Conservation (phyloP, 2,329 filamentous ascomycete species). For the Pseudovirgaria hyperparasitica region DNA sequence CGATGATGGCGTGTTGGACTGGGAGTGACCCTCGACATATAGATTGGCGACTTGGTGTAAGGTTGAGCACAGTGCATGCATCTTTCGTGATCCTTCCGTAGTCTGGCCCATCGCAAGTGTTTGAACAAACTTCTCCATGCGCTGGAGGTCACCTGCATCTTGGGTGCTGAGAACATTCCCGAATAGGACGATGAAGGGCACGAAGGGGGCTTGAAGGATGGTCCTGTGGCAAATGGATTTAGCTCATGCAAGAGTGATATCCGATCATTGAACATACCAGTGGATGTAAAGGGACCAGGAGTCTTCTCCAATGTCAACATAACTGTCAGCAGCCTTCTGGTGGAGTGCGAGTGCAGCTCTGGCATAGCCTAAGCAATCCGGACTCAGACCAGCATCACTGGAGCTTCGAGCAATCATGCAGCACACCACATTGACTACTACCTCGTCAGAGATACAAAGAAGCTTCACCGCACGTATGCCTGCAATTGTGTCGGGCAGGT, state of each 20-base stretch:
- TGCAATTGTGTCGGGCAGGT: no score
- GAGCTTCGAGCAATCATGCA: no score
- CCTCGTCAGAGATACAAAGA: no score
- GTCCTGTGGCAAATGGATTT: constrained; percentile 12
- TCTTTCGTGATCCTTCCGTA: constrained; percentile 44
- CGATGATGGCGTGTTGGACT: not conserved
- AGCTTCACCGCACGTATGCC: no score
- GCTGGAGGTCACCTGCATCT: constrained; percentile 37
- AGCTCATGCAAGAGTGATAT: not conserved
- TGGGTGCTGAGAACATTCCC: constrained; percentile 40
- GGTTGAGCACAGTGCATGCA: constrained; percentile 49
- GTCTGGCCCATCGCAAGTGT: constrained; percentile 40
- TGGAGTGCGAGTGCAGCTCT: constrained; percentile 19
- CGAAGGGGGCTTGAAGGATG: constrained; percentile 33
- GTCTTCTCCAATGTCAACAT: constrained; percentile 17
- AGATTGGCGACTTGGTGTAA: constrained; percentile 48
- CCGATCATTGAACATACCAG: constrained; percentile 13
- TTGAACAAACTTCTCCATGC: constrained; percentile 43
- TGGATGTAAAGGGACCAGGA: constrained; percentile 23
- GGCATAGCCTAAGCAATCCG: constrained; percentile 18
- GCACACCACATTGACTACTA: no score
- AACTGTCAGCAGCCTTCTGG: constrained; percentile 15
- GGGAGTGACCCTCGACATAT: constrained; percentile 41
- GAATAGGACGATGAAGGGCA: constrained; percentile 37
- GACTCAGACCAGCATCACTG: no score